Evolutionary conservation across 768 basidiomycete genomes (phyloP).

Genomic region (Lactarius evosmus): DNA sequence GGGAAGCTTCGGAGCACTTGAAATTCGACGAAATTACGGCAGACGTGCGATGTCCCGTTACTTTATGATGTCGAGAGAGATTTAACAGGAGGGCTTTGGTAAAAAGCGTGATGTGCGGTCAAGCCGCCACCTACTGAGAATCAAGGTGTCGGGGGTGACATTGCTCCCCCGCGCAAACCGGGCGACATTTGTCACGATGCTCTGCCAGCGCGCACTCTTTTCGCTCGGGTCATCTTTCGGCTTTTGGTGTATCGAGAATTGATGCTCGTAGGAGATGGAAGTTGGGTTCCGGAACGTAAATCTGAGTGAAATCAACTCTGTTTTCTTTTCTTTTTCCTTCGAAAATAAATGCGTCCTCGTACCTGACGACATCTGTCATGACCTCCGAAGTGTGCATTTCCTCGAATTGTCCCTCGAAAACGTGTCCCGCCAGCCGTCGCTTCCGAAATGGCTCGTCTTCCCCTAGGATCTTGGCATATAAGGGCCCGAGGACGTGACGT

Average conservation of each 20-base stretch:
- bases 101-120: background rate
- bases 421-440: conserved; percentile 12
- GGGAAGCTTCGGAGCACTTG: background rate
- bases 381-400: conserved; percentile 10
- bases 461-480: conserved; percentile 10
- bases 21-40: conserved; percentile 8
- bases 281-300: conserved; percentile 14
- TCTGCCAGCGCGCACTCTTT: conserved; percentile 14
- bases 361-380: conserved; percentile 9
- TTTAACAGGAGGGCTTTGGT: background rate
- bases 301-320: background rate
- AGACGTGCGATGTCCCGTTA: conserved; percentile 19
- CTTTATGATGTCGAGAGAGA: background rate
- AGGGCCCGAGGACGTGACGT: conserved; percentile 2
- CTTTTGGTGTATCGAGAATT: conserved; percentile 19
- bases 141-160: conserved; percentile 12
- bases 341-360: background rate
- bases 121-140: conserved; percentile 12
- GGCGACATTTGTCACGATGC: conserved; percentile 5
- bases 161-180: background rate
- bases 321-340: too few relatives aligned
- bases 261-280: conserved; percentile 6
- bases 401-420: conserved; percentile 18
- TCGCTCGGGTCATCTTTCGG: conserved; percentile 12
- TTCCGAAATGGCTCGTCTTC: conserved; percentile 17